Evolutionary conservation across 345 rosid genomes (phyloP).

Genomic region (Toxicodendron radicans): DNA sequence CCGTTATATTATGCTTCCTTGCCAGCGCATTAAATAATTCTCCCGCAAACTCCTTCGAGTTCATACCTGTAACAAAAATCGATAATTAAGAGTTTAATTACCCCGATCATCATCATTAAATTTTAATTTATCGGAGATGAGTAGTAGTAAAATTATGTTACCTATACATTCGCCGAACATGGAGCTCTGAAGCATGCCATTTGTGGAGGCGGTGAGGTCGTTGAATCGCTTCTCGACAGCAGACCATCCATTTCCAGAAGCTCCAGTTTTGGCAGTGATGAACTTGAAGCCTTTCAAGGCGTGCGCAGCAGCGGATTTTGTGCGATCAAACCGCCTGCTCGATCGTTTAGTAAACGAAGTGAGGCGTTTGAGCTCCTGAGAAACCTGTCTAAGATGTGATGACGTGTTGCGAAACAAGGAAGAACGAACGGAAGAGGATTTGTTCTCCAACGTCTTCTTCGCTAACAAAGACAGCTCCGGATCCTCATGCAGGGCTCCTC

Average conservation of each 20-base stretch:
- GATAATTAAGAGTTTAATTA: background rate
- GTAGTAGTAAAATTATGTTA: background rate
- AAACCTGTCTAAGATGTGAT: constrained; percentile 62
- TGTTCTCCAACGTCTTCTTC: constrained; percentile 61
- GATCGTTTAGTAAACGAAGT: constrained; percentile 55
- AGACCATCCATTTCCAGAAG: constrained; percentile 54
- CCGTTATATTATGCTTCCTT: constrained; percentile 51
- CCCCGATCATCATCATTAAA: background rate
- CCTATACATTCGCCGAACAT: constrained; percentile 86
- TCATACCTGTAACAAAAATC: constrained; percentile 54
- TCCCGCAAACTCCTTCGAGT: constrained; percentile 81
- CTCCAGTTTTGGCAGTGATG: constrained; percentile 58
- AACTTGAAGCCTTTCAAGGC: constrained; percentile 91
- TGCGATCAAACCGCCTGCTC: constrained; percentile 49
- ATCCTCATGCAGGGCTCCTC: constrained; percentile 39
- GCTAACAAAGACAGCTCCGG: constrained; percentile 71
- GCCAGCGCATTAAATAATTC: constrained; percentile 79
- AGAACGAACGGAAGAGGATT: constrained; percentile 44
- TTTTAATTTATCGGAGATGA: background rate
- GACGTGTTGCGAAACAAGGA: constrained; percentile 63
- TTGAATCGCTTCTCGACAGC: constrained; percentile 66
- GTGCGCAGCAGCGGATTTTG: constrained; percentile 69
- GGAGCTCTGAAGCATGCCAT: constrained; percentile 60
- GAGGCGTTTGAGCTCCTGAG: constrained; percentile 73
- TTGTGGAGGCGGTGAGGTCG: constrained; percentile 49